Percentiles rank a stretch among this genome's conserved stretches.
phyloP scores from a whole-genome alignment of 495 filamentous ascomycete genomes.

The Chaetomium cochliodes region DNA sequence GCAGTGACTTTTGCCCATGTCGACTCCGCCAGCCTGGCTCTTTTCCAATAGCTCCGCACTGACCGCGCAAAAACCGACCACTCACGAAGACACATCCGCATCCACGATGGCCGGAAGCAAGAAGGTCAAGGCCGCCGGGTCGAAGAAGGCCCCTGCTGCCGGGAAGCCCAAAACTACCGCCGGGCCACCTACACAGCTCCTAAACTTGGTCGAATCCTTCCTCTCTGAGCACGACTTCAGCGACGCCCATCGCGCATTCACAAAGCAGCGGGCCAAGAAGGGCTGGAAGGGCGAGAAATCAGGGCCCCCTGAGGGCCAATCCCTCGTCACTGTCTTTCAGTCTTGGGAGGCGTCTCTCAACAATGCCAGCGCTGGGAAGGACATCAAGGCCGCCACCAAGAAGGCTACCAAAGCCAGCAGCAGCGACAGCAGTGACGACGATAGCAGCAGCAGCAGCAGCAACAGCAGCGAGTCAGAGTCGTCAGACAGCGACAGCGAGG shows the following conservation, averaged over 20 bases:
- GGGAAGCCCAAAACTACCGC: constrained; percentile 27
- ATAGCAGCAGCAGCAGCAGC: constrained; percentile 1
- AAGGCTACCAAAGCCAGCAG: constrained; percentile 43
- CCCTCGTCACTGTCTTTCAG: constrained; percentile 46
- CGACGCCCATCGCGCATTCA: constrained; percentile 57
- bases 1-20: constrained; percentile 28
- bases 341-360: constrained; percentile 46
- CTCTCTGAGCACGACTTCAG: constrained; percentile 64
- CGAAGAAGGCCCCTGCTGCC: constrained; percentile 25
- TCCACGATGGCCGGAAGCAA: constrained; percentile 25
- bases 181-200: constrained; percentile 55
- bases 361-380: constrained; percentile 30
- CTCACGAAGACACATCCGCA: neutral
- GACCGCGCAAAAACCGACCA: constrained; percentile 11
- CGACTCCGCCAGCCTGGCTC: constrained; percentile 44
- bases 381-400: constrained; percentile 38
- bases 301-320: constrained; percentile 37
- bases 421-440: constrained; percentile 21
- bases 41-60: constrained; percentile 45
- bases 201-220: constrained; percentile 66
- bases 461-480: constrained; percentile 57
- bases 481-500: constrained; percentile 84
- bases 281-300: constrained; percentile 40
- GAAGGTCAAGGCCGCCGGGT: constrained; percentile 36
- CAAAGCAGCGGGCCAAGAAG: constrained; percentile 54